Conservation (phyloP, 495 filamentous ascomycete species). For the Aspergillus ellipticus region DNA sequence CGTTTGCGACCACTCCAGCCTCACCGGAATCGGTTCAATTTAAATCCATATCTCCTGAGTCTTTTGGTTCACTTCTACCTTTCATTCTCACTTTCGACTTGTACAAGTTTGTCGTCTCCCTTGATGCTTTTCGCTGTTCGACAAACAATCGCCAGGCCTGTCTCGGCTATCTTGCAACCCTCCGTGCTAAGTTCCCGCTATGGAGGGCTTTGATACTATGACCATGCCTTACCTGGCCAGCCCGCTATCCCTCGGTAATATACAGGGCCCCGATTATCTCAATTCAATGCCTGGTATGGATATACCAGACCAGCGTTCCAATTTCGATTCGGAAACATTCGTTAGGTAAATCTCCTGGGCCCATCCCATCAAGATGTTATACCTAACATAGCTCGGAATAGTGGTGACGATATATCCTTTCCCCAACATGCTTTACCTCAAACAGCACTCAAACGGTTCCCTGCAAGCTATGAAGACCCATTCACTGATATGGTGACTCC, state of each 20-base stretch:
- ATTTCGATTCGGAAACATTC: constrained; percentile 58
- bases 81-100: constrained; percentile 11
- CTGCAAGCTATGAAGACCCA: constrained; percentile 63
- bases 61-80: constrained; percentile 1
- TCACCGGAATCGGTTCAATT: neutral
- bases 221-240: constrained; percentile 60
- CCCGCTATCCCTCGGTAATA: constrained; percentile 50
- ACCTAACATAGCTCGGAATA: constrained; percentile 5
- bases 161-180: neutral
- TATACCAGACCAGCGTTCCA: constrained; percentile 51
- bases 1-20: constrained; percentile 5
- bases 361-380: neutral
- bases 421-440: constrained; percentile 30
- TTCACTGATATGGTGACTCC: constrained; percentile 53
- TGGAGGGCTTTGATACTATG: constrained; percentile 65
- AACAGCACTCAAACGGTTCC: constrained; percentile 36
- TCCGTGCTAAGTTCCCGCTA: constrained; percentile 29
- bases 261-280: constrained; percentile 52
- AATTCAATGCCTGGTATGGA: constrained; percentile 51
- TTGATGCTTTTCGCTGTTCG: neutral
- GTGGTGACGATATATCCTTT: constrained; percentile 43
- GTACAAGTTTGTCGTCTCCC: constrained; percentile 3
- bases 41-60: neutral
- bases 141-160: neutral
- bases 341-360: constrained; percentile 44